These are phyloP conservation scores for Zoysia matrella DNA, from an alignment of 202 grass and related monocot species.

Conservation along the genomic window DNA sequence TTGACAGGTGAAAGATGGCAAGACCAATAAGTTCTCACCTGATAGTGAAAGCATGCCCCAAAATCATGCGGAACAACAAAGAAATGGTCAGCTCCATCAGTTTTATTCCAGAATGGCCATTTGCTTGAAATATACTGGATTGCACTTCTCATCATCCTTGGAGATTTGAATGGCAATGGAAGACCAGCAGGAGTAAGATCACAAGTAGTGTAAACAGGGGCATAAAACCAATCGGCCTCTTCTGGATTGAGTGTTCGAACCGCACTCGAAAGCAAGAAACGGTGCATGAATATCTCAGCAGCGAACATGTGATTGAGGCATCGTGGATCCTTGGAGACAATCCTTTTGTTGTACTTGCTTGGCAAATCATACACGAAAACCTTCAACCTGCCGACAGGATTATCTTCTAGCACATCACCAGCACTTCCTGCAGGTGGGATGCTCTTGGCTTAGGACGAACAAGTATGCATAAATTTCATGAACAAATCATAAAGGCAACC, in stretches of 20 bases:
- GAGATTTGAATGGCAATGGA: slow-evolving; percentile 86
- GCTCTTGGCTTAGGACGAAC: slow-evolving; percentile 9
- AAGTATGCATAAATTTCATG: background rate
- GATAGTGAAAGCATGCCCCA: slow-evolving; percentile 90
- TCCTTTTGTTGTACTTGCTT: slow-evolving; percentile 87
- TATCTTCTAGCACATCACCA: slow-evolving; percentile 91
- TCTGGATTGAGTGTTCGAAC: slow-evolving; percentile 76
- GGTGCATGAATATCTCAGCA: slow-evolving; percentile 88
- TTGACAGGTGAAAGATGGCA: background rate
- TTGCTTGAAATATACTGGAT: slow-evolving; percentile 74
- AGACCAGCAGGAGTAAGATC: slow-evolving; percentile 87
- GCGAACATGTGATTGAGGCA: slow-evolving; percentile 94
- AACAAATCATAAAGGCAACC: slow-evolving; percentile 3
- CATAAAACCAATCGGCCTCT: slow-evolving; percentile 92
- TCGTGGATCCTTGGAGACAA: slow-evolving; percentile 67
- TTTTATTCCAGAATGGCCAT: slow-evolving; percentile 93
- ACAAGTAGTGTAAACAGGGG: slow-evolving; percentile 80
- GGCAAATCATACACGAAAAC: slow-evolving; percentile 86
- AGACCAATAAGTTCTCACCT: slow-evolving; percentile 51
- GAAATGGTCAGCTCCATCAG: slow-evolving; percentile 84
- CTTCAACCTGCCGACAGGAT: slow-evolving; percentile 80
- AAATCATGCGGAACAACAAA: slow-evolving; percentile 44
- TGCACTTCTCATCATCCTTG: slow-evolving; percentile 88
- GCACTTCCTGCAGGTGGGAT: slow-evolving; percentile 69
- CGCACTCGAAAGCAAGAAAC: slow-evolving; percentile 75